phyloP scores from a whole-genome alignment of 768 basidiomycete genomes.

The Boletus huronensis region DNA sequence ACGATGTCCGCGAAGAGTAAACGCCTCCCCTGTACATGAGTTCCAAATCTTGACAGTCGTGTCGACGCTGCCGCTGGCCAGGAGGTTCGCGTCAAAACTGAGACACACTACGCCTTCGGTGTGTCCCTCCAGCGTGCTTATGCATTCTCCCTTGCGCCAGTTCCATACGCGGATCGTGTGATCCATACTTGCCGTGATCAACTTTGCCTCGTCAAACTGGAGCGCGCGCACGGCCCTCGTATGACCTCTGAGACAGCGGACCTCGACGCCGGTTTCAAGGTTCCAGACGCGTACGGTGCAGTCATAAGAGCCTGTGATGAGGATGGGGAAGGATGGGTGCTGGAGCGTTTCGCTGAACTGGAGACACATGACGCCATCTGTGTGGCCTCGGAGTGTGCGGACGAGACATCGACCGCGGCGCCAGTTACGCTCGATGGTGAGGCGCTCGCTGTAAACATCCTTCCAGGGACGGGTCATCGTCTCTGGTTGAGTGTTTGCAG shows the following conservation, averaged over 20 bases:
- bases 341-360: constrained; percentile 86
- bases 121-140: constrained; percentile 86
- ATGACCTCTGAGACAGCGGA: constrained; percentile 85
- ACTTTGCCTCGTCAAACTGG: constrained; percentile 93
- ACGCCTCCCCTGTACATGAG: constrained; percentile 85
- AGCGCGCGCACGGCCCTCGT: constrained; percentile 87
- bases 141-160: constrained; percentile 86
- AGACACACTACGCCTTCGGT: constrained; percentile 89
- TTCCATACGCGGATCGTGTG: constrained; percentile 94
- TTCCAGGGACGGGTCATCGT: constrained; percentile 91
- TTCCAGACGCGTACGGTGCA: constrained; percentile 95
- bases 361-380: constrained; percentile 95
- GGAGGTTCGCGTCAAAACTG: constrained; percentile 85
- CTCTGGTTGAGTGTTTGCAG: constrained; percentile 27
- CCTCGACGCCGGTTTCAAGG: constrained; percentile 81
- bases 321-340: constrained; percentile 84
- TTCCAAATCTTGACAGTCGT: constrained; percentile 96
- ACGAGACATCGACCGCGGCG: constrained; percentile 85
- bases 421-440: constrained; percentile 97
- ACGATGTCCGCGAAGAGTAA: constrained; percentile 85
- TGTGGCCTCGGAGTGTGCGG: constrained; percentile 86
- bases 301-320: constrained; percentile 98
- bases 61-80: constrained; percentile 92
- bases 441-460: constrained; percentile 95
- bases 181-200: constrained; percentile 97